Percentiles rank a stretch among this genome's conserved stretches.
Conservation (phyloP, 495 filamentous ascomycete species). For the Acidiella bohemica region DNA sequence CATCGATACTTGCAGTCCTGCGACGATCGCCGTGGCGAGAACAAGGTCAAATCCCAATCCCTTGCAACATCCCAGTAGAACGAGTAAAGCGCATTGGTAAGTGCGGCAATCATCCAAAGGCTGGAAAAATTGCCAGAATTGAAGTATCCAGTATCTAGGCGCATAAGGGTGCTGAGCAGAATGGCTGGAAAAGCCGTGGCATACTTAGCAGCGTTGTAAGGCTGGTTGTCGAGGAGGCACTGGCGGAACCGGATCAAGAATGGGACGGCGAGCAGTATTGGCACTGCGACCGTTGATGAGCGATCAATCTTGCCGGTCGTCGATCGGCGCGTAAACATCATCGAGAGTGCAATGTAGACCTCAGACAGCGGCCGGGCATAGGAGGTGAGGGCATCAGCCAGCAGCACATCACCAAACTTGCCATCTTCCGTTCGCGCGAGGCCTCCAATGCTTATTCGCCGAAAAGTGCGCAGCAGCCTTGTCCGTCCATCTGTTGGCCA, state of each 20-base stretch:
- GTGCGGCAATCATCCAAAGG: conserved; percentile 45
- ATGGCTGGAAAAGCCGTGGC: too few relatives aligned
- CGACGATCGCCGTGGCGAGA: too few relatives aligned
- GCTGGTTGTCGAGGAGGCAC: conserved; percentile 72
- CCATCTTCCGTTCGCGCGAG: conserved; percentile 68
- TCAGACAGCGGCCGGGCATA: conserved; percentile 88
- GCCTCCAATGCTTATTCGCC: conserved; percentile 62
- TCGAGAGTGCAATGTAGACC: conserved; percentile 77
- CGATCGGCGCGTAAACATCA: conserved; percentile 50
- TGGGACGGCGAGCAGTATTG: conserved; percentile 67
- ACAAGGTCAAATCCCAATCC: conserved; percentile 78
- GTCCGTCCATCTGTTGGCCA: conserved; percentile 57
- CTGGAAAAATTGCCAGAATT: too few relatives aligned
- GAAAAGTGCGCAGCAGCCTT: conserved; percentile 57
- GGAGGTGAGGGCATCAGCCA: conserved; percentile 89
- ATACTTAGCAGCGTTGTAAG: conserved; percentile 90
- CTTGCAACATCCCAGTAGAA: conserved; percentile 97
- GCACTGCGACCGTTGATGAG: conserved; percentile 57
- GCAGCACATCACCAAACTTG: conserved; percentile 84
- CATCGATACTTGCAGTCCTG: too few relatives aligned
- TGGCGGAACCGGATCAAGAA: conserved; percentile 78
- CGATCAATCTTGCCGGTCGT: conserved; percentile 72
- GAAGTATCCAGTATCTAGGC: too few relatives aligned
- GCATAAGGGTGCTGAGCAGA: too few relatives aligned
- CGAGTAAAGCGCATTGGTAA: conserved; percentile 75